A percentile compares a stretch with the other conserved stretches of the same genome.
Evolutionary conservation across 129 eudicot species (phyloP).

Genomic region (Rutidosis leptorrhynchoides): DNA sequence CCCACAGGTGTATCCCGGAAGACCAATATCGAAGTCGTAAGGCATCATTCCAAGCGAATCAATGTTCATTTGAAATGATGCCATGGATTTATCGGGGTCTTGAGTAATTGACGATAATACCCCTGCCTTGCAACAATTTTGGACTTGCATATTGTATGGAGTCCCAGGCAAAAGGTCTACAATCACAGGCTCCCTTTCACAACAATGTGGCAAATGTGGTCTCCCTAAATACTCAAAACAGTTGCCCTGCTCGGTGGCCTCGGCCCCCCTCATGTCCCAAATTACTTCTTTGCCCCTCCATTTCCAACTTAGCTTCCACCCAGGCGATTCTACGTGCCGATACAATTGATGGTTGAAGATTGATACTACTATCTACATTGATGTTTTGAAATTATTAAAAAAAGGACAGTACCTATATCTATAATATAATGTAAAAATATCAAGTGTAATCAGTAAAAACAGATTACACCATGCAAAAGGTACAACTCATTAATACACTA

Average conservation of each 20-base stretch:
- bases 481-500: constrained; percentile 11
- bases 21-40: constrained; percentile 48
- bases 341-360: constrained; percentile 65
- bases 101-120: constrained; percentile 62
- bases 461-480: constrained; percentile 3
- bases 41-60: constrained; percentile 40
- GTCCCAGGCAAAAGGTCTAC: no score
- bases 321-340: constrained; percentile 66
- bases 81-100: constrained; percentile 38
- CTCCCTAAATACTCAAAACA: constrained; percentile 39
- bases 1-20: constrained; percentile 79
- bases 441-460: neutral
- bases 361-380: constrained; percentile 45
- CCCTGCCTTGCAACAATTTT: constrained; percentile 80
- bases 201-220: constrained; percentile 57
- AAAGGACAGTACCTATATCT: no score
- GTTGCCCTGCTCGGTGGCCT: constrained; percentile 75
- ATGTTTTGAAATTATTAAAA: no score
- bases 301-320: constrained; percentile 76
- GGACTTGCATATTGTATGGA: constrained; percentile 53
- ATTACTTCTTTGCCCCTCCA: constrained; percentile 68
- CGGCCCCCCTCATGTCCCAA: constrained; percentile 73
- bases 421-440: neutral
- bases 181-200: constrained; percentile 66
- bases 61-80: constrained; percentile 56